Conservation (phyloP, 805 yeast species). For the Candida xyloterini region DNA sequence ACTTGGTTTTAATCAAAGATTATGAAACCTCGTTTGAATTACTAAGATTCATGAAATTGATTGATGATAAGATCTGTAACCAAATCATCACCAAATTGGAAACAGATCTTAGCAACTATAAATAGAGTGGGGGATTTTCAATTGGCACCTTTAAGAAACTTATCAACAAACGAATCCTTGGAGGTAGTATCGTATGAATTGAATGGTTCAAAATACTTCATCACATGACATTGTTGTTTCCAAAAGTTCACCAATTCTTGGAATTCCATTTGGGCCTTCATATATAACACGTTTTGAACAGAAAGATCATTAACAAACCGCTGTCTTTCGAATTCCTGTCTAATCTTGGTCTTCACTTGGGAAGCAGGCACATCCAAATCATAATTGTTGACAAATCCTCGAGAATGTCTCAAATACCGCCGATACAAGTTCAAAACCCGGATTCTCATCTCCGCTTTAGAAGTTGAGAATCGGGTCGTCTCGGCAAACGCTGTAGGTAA, state of each 20-base stretch:
- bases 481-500: conserved; percentile 82
- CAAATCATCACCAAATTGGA: conserved; percentile 35
- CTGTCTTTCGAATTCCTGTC: conserved; percentile 87
- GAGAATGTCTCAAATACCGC: conserved; percentile 59
- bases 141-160: conserved; percentile 63
- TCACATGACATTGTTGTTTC: conserved; percentile 84
- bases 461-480: conserved; percentile 65
- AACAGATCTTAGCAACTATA: conserved; percentile 13
- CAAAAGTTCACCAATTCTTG: conserved; percentile 86
- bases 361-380: conserved; percentile 77
- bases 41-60: conserved; percentile 49
- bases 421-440: conserved; percentile 73
- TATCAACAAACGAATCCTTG: conserved; percentile 63
- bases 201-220: conserved; percentile 75
- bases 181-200: conserved; percentile 52
- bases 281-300: conserved; percentile 63
- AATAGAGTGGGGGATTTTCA: conserved; percentile 29
- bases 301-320: conserved; percentile 67
- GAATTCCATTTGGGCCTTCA: conserved; percentile 88
- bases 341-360: conserved; percentile 72
- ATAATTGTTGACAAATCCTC: conserved; percentile 53
- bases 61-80: conserved; percentile 37
- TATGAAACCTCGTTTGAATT: conserved; percentile 57
- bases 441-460: conserved; percentile 56
- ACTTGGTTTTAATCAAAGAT: conserved; percentile 38